Evolutionary conservation across 768 basidiomycete species (phyloP), one percentile per base, ranked within the genome.

Genomic region (Lentinula raphanica): DNA sequence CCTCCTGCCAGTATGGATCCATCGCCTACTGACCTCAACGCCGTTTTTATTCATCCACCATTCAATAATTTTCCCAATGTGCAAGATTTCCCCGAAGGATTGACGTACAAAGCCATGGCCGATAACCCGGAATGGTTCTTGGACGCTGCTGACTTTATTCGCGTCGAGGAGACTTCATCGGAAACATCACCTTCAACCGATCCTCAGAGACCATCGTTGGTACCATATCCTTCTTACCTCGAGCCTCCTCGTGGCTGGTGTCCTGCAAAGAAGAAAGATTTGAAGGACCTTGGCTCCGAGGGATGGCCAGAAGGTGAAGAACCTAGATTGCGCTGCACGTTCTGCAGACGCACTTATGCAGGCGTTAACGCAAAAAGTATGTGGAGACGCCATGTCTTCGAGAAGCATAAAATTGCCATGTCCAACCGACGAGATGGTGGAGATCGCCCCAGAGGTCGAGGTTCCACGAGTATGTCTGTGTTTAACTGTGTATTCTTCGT

Each of bases 361-460:
- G 90, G 90, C 11, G 88, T 90, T 31, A 93, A 93, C 67, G 91
- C 90, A 5, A 92, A 92, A 72, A 92, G 90, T 66, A 93, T 93
- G 90, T 93, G 90, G 90, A 75, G 90, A 59, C 79, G 90, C 48
- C 90, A 93, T 69, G 90, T 93, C 29, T 91, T 87, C 61, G 91
- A 93, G 72, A 92, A 92, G 67, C 90, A 93, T 69, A 92, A 90
- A 71, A 89, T 93, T 65, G 88, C 90, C 38, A 92, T 93, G 91
- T 80, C 89, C 36, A 93, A 93, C 65, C 79, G 91, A 31, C 84
- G 91, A 54, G 91, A 90, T 62, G 84, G 78, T 50, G 75, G 75
- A 49, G 87, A 89, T 49, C 79, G 82, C 49, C 80, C 79, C 59
- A 80, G 88, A 32, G 82, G 85, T 31, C 81, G 88, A 40, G 77